These are phyloP conservation scores for Xylariaceae sp. DNA, from an alignment of 2,329 filamentous ascomycete species.

Conservation along the genomic window DNA sequence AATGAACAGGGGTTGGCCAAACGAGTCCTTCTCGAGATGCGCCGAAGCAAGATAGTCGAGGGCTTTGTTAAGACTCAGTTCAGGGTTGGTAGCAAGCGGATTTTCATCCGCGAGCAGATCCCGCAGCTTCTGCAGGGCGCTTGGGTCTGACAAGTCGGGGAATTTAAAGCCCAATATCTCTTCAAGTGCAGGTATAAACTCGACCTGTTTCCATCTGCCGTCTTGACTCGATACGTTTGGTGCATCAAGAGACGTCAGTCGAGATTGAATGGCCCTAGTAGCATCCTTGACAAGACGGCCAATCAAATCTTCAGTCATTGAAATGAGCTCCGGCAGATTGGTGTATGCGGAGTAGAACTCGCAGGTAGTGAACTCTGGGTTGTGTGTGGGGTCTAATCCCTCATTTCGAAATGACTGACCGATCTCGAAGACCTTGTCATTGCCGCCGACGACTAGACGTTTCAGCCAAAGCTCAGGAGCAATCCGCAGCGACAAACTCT, in stretches of 20 bases:
- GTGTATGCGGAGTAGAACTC: slow-evolving; percentile 93
- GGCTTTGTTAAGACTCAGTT: slow-evolving; percentile 57
- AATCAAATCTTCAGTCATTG: slow-evolving; percentile 71
- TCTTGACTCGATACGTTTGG: slow-evolving; percentile 49
- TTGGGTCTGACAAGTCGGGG: slow-evolving; percentile 56
- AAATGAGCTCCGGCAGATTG: slow-evolving; percentile 71
- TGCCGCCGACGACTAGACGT: slow-evolving; percentile 81
- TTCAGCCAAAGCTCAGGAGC: slow-evolving; percentile 96
- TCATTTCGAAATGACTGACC: slow-evolving; percentile 93
- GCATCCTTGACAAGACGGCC: slow-evolving; percentile 55
- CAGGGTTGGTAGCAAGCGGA: slow-evolving; percentile 60
- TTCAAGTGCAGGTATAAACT: slow-evolving; percentile 82
- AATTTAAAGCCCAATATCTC: slow-evolving; percentile 61
- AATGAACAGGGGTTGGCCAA: slow-evolving; percentile 72
- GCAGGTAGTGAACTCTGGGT: slow-evolving; percentile 96
- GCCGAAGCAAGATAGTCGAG: slow-evolving; percentile 75
- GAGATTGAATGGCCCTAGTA: slow-evolving; percentile 40
- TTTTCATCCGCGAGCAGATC: slow-evolving; percentile 54
- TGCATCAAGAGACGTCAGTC: slow-evolving; percentile 45
- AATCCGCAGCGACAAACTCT: slow-evolving; percentile 74
- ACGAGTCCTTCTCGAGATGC: slow-evolving; percentile 77
- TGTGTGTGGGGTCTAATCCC: slow-evolving; percentile 85
- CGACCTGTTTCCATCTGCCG: slow-evolving; percentile 63
- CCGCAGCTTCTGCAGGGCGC: slow-evolving; percentile 59
- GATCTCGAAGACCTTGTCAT: slow-evolving; percentile 89